Evolutionary conservation across 257 asterid genomes (phyloP).

Genomic region (Primulina eburnea): DNA sequence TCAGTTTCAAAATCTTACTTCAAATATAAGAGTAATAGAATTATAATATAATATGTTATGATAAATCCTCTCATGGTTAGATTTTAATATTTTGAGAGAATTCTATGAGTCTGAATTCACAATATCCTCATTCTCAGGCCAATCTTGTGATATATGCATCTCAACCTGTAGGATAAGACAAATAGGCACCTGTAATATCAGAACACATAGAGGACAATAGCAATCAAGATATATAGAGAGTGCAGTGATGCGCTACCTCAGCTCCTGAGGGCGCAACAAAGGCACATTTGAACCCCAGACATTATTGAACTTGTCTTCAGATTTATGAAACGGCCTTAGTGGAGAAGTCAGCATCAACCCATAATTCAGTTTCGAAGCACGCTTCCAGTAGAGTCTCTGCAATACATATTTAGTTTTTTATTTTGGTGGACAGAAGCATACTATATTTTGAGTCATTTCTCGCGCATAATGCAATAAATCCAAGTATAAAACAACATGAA

Average conservation of each 20-base stretch:
- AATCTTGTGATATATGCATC: slow-evolving; percentile 46
- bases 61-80: background rate
- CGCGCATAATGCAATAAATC: slow-evolving; percentile 2
- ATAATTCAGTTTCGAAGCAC: slow-evolving; percentile 71
- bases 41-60: background rate
- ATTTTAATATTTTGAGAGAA: slow-evolving; percentile 26
- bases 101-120: slow-evolving; percentile 41
- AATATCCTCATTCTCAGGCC: slow-evolving; percentile 46
- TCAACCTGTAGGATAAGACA: slow-evolving; percentile 57
- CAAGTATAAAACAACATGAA: background rate
- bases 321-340: slow-evolving; percentile 57
- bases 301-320: slow-evolving; percentile 44
- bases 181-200: slow-evolving; percentile 35
- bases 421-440: slow-evolving; percentile 13
- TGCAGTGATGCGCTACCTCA: slow-evolving; percentile 49
- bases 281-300: slow-evolving; percentile 50
- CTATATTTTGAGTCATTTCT: background rate
- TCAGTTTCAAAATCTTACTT: background rate
- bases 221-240: slow-evolving; percentile 20
- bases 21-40: slow-evolving; percentile 9
- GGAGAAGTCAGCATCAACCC: slow-evolving; percentile 95
- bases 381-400: slow-evolving; percentile 98
- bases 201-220: slow-evolving; percentile 27
- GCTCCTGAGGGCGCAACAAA: slow-evolving; percentile 83
- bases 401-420: slow-evolving; percentile 23